These are phyloP conservation scores for Yamadazyma takamatsuzukensis DNA, from an alignment of 805 yeast genomes.

Conservation along the genomic window DNA sequence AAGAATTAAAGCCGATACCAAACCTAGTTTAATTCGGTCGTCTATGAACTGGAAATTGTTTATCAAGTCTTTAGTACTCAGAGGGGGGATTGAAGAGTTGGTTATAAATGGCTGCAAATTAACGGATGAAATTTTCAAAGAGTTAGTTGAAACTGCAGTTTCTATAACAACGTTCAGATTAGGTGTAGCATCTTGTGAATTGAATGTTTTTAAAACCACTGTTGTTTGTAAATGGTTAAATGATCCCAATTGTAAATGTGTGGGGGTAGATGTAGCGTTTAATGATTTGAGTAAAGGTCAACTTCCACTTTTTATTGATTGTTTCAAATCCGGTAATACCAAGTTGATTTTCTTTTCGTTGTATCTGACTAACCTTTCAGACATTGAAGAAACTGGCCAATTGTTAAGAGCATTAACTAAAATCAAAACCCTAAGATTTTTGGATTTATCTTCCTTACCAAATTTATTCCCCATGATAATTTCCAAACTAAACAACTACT, in stretches of 20 bases:
- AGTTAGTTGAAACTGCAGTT: conserved; percentile 41
- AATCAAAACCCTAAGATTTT: conserved; percentile 41
- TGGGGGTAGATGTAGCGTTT: conserved; percentile 54
- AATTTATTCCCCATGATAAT: conserved; percentile 50
- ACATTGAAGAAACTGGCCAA: conserved; percentile 36
- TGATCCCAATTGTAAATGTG: conserved; percentile 40
- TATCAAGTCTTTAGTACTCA: conserved; percentile 33
- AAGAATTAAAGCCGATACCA: conserved; percentile 44
- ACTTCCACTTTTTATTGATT: conserved; percentile 43
- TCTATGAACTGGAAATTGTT: conserved; percentile 54
- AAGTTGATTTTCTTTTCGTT: conserved; percentile 50
- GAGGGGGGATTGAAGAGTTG: conserved; percentile 56
- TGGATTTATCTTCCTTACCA: conserved; percentile 53
- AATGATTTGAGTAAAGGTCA: conserved; percentile 49
- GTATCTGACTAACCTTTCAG: conserved; percentile 46
- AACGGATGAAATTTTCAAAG: conserved; percentile 36
- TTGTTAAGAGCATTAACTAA: conserved; percentile 34
- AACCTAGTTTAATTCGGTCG: conserved; percentile 33
- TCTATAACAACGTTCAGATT: conserved; percentile 43
- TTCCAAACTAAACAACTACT: conserved; percentile 37
- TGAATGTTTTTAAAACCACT: conserved; percentile 39
- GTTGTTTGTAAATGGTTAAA: conserved; percentile 48
- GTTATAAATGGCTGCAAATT: conserved; percentile 57
- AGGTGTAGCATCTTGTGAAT: conserved; percentile 52
- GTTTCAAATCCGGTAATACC: conserved; percentile 29